These are phyloP conservation scores for Boletus sp. DNA, from an alignment of 768 basidiomycete species.

Conservation along the genomic window DNA sequence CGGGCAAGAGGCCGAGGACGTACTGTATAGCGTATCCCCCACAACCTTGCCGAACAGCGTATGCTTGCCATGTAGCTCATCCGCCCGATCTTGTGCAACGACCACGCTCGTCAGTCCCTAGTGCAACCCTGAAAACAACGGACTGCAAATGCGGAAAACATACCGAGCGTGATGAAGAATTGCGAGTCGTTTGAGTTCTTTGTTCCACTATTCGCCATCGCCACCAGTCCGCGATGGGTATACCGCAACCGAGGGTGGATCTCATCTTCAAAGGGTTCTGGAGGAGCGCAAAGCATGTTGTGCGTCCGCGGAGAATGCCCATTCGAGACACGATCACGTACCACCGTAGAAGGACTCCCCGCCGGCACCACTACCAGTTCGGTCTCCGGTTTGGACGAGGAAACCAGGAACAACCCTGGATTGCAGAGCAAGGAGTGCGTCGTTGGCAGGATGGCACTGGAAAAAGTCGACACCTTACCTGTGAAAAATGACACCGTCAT, in stretches of 20 bases:
- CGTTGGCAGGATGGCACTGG: background rate
- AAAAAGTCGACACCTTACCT: constrained; percentile 45
- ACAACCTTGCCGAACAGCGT: constrained; percentile 90
- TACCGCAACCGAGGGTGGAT: constrained; percentile 89
- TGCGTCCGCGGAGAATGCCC: background rate
- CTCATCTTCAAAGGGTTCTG: constrained; percentile 93
- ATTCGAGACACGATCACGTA: constrained; percentile 20
- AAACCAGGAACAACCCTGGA: constrained; percentile 83
- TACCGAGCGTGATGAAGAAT: constrained; percentile 92
- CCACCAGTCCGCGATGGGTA: constrained; percentile 86
- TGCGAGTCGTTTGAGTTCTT: constrained; percentile 93
- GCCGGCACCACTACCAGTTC: constrained; percentile 83
- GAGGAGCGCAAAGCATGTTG: background rate
- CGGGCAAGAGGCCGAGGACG: constrained; percentile 24
- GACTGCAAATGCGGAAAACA: constrained; percentile 1
- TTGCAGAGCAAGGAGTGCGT: background rate
- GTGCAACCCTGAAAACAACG: no score
- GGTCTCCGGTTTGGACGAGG: constrained; percentile 93
- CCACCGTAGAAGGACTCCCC: constrained; percentile 97
- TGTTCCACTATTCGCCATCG: constrained; percentile 87
- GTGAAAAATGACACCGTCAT: constrained; percentile 94
- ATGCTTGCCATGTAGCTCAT: constrained; percentile 91
- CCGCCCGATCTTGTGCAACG: constrained; percentile 65
- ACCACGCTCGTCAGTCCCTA: background rate
- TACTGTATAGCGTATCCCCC: constrained; percentile 88